phyloP scores from a whole-genome alignment of 2,329 filamentous ascomycete genomes.

The Ceratocystis lukuohia region DNA sequence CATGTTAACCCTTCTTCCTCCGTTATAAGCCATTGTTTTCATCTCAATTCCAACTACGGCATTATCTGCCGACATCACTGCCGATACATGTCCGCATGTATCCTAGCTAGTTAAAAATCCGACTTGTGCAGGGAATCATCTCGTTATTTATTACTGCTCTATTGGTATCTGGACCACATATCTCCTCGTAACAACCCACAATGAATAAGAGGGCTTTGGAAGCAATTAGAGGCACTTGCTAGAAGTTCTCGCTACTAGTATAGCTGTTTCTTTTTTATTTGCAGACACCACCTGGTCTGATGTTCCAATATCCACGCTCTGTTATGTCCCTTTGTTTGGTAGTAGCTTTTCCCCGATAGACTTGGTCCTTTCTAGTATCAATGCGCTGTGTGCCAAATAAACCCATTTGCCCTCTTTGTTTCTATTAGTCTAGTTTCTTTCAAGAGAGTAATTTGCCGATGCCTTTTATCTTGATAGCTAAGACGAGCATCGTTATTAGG shows the following conservation, averaged over 20 bases:
- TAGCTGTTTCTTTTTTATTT: not conserved
- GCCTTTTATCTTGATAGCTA: not conserved
- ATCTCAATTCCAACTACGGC: too few species aligned
- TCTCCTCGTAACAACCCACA: too few species aligned
- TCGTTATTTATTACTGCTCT: too few species aligned
- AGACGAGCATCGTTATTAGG: slow-evolving; percentile 1
- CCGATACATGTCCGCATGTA: too few species aligned
- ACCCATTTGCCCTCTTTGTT: not conserved
- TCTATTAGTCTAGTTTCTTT: not conserved
- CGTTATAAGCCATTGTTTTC: too few species aligned
- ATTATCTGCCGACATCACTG: too few species aligned
- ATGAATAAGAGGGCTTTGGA: too few species aligned
- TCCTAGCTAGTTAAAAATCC: too few species aligned
- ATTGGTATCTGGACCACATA: too few species aligned
- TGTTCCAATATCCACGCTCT: not conserved
- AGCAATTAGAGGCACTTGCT: not conserved
- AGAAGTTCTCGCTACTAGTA: too few species aligned
- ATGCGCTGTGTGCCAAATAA: not conserved
- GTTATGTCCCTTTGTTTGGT: not conserved
- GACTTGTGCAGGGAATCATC: too few species aligned
- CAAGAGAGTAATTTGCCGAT: not conserved
- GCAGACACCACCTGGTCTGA: not conserved
- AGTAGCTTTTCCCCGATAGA: not conserved
- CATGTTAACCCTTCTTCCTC: too few species aligned
- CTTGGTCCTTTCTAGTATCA: not conserved